Base-by-base conservation (phyloP, 1,284 basidiomycete genomes). In the Boletellus deceptivus region DNA sequence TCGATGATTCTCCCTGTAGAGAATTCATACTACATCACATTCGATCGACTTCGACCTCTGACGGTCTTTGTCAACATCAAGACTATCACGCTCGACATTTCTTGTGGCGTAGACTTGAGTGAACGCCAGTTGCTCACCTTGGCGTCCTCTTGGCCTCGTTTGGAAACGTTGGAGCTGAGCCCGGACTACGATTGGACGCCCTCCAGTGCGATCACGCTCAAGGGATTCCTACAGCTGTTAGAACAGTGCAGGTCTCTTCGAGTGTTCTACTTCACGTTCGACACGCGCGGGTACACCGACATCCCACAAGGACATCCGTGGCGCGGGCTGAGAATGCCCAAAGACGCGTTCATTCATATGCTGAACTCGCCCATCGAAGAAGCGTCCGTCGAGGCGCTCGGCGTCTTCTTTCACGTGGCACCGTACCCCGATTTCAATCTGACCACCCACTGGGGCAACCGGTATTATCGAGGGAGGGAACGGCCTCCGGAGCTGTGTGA, bases 141-240 rank as follows among this genome's bases (percentile, higher is more conserved):
- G 22, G 55, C 45, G 33, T 57, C 58, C 8, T 59, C 49, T 6
- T 62, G 59, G 58, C 51, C 60, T 1, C 42, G n/a, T 13, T 16
- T 62, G 34, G 46, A 50, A 34, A 3, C 0, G 3, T 46, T 59
- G 4, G 13, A 36, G 4, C 33, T 59, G n/a, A 35, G 29, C 7
- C 1, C 9, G 1, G 1, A 39, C 2, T 16, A n/a, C n/a, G 47
- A 43, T 24, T 59, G 53, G 46, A 35, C 43, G 2, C 0, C 24
- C 20, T 53, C 48, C 3, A 57, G 58, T 3, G 46, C 22, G 2
- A 45, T 62, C 45, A 59, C 54, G 16, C 59, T 45, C 0, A 10
- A 5, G 4, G 58, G 55, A 13, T 60, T 60, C 14, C 8, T 60
- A 16, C 46, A 42, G 18, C 48, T 60, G 10, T 1, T 62, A n/a